Evolutionary conservation across 176 grass and related monocot species (phyloP), one percentile per base, ranked within the genome.

Genomic region (Carex pumila): DNA sequence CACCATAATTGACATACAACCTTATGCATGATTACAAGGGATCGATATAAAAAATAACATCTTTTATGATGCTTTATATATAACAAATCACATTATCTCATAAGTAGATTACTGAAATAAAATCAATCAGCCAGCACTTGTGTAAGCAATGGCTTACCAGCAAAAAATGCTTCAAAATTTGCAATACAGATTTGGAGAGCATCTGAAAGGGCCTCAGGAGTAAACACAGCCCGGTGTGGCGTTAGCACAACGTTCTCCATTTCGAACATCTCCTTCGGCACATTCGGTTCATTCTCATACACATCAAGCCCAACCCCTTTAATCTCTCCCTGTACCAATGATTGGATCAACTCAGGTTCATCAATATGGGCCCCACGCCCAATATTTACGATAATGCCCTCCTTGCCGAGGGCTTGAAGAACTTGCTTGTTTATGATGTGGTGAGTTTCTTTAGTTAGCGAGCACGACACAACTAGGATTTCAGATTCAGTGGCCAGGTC

Each of bases 181-280:
- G 12, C 61, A 3, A 89, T 66, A 21, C 76, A 56, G 3, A 84
- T 53, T 50, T 86, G 66, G 2, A 49, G 1, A 11, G 79, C 13
- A 6, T 79, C 83, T 1, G 21, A 47, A 0, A 6, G 3, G 0
- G 85, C 85, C n/a, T 91, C 89, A 5, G 21, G 5, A 1, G 92
- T 91, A 2, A 37, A 11, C 9, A 21, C 58, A 0, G 87, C 82
- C 6, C 6, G 7, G 41, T 94, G 92, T 3, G 61, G 76, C 0
- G 92, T 85, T 2, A 94, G 22, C 29, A 91, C 90, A 14, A 94
- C 85, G 9, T 86, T 94, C 68, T 91, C 89, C 87, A 94, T 86
- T 53, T 82, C 53, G 1, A 87, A 10, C 10, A 91, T 57, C 87
- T 90, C 92, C 0, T 34, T 22, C 0, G 88, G 85, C 29, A 94